Conservation (phyloP, 1,139 yeast species). For the Yamadazyma dendronema region DNA sequence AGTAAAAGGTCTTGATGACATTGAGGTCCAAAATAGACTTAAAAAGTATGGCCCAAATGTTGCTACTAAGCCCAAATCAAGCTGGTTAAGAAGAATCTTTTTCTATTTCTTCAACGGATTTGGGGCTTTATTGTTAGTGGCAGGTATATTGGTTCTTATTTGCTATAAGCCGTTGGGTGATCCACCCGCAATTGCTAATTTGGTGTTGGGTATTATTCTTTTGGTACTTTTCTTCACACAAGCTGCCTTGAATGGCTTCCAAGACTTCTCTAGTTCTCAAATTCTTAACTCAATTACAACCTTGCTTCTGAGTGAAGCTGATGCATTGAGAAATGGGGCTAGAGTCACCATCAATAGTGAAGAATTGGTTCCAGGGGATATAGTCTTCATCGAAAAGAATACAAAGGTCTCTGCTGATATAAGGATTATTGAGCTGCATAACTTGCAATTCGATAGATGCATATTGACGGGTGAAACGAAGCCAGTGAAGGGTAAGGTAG, state of each 20-base stretch:
- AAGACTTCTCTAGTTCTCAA: constrained; percentile 48
- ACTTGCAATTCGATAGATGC: constrained; percentile 32
- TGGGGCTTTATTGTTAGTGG: constrained; percentile 42
- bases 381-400: constrained; percentile 24
- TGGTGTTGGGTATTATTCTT: constrained; percentile 45
- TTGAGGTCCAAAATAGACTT: constrained; percentile 14
- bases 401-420: constrained; percentile 34
- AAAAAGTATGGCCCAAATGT: constrained; percentile 35
- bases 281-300: constrained; percentile 50
- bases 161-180: constrained; percentile 53
- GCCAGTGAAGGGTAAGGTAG: constrained; percentile 21
- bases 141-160: constrained; percentile 46
- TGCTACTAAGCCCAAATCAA: constrained; percentile 38
- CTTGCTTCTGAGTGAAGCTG: constrained; percentile 40
- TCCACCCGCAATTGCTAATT: constrained; percentile 48
- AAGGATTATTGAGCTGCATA: constrained; percentile 27
- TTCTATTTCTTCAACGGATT: constrained; percentile 52
- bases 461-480: constrained; percentile 37
- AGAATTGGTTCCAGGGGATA: constrained; percentile 32
- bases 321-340: constrained; percentile 24
- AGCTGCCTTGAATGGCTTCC: constrained; percentile 48
- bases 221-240: constrained; percentile 46
- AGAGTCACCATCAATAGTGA: constrained; percentile 17
- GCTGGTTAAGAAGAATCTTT: constrained; percentile 30
- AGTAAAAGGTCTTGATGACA: constrained; percentile 18